A percentile compares a stretch with the other conserved stretches of the same genome.
Conservation (phyloP, 106 monocot genomes). For the Iris macrosiphon region DNA sequence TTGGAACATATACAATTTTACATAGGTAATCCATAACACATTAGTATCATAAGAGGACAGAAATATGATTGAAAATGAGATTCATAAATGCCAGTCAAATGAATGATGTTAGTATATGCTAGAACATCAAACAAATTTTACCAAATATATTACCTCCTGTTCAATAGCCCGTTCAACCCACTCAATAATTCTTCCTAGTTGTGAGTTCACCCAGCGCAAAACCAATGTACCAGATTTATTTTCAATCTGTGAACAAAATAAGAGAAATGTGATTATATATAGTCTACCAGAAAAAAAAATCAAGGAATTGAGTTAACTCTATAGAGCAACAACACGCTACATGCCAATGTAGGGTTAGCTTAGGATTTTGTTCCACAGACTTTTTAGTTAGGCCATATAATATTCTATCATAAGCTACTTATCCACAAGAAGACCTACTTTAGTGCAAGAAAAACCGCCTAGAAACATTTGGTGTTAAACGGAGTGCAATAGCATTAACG, state of each 20-base stretch:
- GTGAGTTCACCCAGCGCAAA: conserved; percentile 86
- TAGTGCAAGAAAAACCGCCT: too few species aligned
- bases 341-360: too few species aligned
- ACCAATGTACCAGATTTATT: conserved; percentile 81
- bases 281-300: neutral
- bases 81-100: neutral
- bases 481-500: too few species aligned
- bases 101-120: neutral
- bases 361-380: too few species aligned
- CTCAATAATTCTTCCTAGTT: conserved; percentile 62
- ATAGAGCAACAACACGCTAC: too few species aligned
- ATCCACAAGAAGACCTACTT: too few species aligned
- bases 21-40: too few species aligned
- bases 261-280: neutral
- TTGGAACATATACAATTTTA: too few species aligned
- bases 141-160: conserved; percentile 55
- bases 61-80: neutral
- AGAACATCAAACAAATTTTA: neutral
- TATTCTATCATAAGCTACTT: too few species aligned
- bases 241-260: conserved; percentile 51
- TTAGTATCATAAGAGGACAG: neutral
- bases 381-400: too few species aligned
- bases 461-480: too few species aligned
- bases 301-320: too few species aligned
- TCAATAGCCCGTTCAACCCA: conserved; percentile 83